A percentile compares a stretch with the other conserved stretches of the same genome.
Conservation (phyloP, 1,284 basidiomycete genomes). For the Vanrija sp. region DNA sequence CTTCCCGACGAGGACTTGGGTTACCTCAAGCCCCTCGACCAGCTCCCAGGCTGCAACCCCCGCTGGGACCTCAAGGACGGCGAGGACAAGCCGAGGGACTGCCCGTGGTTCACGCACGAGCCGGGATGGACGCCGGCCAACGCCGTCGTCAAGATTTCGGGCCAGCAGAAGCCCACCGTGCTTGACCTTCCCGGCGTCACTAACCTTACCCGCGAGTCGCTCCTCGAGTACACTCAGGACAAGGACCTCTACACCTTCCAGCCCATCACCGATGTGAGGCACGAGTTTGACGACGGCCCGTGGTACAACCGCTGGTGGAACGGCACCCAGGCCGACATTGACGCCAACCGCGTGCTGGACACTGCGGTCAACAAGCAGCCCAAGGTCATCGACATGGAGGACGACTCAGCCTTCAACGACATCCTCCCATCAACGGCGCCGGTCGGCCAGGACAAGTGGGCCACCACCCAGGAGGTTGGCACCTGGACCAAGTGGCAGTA, state of each 20-base stretch:
- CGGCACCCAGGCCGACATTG: neutral
- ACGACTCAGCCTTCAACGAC: too few relatives aligned
- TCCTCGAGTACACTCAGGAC: too few relatives aligned
- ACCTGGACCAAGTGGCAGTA: too few relatives aligned
- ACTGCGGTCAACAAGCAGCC: neutral
- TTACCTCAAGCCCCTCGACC: constrained; percentile 18
- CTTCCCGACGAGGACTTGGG: neutral
- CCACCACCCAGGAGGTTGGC: too few relatives aligned
- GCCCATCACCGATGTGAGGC: too few relatives aligned
- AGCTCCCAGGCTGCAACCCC: constrained; percentile 35
- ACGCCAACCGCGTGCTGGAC: neutral
- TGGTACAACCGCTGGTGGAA: neutral
- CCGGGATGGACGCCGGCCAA: neutral
- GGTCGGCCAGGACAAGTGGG: too few relatives aligned
- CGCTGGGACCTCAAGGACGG: constrained; percentile 22
- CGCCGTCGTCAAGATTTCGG: neutral
- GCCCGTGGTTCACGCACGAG: neutral
- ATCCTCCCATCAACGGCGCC: too few relatives aligned
- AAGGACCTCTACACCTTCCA: too few relatives aligned
- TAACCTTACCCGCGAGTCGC: too few relatives aligned
- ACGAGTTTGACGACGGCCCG: too few relatives aligned
- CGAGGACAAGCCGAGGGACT: neutral
- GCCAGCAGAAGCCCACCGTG: neutral
- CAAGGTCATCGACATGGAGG: neutral
- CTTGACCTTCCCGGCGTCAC: too few relatives aligned